These are phyloP conservation scores for Dictyophora rubrovolvata DNA, from an alignment of 768 basidiomycete species.

Conservation along the genomic window DNA sequence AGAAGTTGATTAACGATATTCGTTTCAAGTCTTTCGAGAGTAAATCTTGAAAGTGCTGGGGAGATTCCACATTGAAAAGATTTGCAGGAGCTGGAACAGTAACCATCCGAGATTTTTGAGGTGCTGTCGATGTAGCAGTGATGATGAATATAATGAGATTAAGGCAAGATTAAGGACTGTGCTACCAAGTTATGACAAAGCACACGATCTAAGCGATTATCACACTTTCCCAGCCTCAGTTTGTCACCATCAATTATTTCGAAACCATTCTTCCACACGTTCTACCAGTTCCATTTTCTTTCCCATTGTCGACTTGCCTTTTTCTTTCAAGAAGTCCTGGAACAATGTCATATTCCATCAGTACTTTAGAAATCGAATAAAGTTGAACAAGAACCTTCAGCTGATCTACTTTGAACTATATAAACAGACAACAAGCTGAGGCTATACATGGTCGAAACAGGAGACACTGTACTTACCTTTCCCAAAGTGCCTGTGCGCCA, in stretches of 20 bases:
- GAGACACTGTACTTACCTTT: conserved; percentile 42
- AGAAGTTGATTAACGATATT: conserved; percentile 86
- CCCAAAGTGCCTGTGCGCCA: conserved; percentile 47
- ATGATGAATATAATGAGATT: conserved; percentile 15
- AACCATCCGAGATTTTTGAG: too few relatives aligned
- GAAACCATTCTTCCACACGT: conserved; percentile 55
- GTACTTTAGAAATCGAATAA: neutral
- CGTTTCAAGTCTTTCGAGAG: conserved; percentile 69
- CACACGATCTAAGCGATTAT: conserved; percentile 5
- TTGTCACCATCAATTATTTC: conserved; percentile 18
- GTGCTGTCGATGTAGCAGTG: too few relatives aligned
- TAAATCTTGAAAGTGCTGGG: conserved; percentile 62
- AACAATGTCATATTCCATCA: conserved; percentile 6
- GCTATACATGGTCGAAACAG: neutral
- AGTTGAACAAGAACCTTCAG: conserved; percentile 46
- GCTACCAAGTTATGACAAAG: neutral
- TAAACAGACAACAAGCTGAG: neutral
- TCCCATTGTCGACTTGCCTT: conserved; percentile 49
- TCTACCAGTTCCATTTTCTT: conserved; percentile 67
- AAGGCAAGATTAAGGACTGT: too few relatives aligned
- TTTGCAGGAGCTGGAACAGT: conserved; percentile 21
- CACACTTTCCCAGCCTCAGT: neutral
- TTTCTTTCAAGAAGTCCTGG: conserved; percentile 67
- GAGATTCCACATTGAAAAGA: conserved; percentile 41
- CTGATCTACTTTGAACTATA: conserved; percentile 65